phyloP scores from a whole-genome alignment of 495 filamentous ascomycete species.

The Astrothelium subdiscretum region DNA sequence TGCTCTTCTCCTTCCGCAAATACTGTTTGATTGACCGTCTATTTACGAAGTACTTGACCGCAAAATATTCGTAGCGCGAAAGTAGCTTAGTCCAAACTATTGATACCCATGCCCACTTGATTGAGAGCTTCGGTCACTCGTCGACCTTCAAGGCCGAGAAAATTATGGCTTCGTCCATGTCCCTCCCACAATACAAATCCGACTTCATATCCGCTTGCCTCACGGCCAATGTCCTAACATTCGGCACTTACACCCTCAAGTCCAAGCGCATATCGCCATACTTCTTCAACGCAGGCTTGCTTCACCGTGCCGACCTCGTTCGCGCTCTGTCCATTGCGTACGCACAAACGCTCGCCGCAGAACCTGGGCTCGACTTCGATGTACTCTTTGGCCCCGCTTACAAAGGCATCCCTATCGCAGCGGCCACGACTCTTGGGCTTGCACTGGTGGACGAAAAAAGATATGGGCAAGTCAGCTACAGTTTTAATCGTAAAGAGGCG shows the following conservation, averaged over 20 bases:
- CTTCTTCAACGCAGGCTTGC: conserved; percentile 91
- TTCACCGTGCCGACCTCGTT: conserved; percentile 66
- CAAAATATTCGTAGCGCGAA: too few species aligned
- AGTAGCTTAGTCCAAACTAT: too few species aligned
- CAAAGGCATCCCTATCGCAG: conserved; percentile 87
- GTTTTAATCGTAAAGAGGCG: conserved; percentile 88
- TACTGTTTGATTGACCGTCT: too few species aligned
- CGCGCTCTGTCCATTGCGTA: conserved; percentile 66
- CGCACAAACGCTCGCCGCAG: conserved; percentile 53
- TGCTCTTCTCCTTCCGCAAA: background rate
- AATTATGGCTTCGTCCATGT: background rate
- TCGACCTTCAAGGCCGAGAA: too few species aligned
- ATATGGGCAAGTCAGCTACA: conserved; percentile 57
- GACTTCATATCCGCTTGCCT: conserved; percentile 64
- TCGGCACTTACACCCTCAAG: conserved; percentile 84
- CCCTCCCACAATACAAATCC: conserved; percentile 38
- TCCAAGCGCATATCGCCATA: conserved; percentile 90
- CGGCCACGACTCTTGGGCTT: conserved; percentile 57
- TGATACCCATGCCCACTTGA: too few species aligned
- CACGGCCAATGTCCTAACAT: conserved; percentile 63
- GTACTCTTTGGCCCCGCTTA: conserved; percentile 81
- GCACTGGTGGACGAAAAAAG: conserved; percentile 44
- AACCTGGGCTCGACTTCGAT: conserved; percentile 45
- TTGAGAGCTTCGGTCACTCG: too few species aligned
- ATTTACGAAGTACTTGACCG: too few species aligned